These are phyloP conservation scores for Phytophthora ohioensis DNA, from an alignment of 352 stramenopile genomes.

Conservation along the genomic window DNA sequence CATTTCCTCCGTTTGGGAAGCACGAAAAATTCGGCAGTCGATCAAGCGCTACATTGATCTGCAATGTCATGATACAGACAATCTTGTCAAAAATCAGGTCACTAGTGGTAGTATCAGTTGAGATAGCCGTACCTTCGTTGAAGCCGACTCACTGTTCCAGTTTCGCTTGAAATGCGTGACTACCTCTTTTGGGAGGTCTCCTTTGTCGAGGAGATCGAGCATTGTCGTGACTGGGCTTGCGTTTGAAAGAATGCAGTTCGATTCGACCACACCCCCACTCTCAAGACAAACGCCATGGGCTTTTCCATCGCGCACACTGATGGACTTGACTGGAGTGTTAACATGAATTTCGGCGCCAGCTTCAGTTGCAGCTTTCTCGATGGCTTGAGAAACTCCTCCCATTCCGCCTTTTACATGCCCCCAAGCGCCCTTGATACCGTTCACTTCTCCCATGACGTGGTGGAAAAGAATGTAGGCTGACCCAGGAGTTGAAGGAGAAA, in stretches of 20 bases:
- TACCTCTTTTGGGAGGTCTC: slow-evolving; percentile 60
- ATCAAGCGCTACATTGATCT: slow-evolving; percentile 93
- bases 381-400: slow-evolving; percentile 78
- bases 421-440: slow-evolving; percentile 89
- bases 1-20: slow-evolving; percentile 69
- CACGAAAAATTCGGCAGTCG: slow-evolving; percentile 87
- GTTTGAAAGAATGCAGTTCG: slow-evolving; percentile 81
- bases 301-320: slow-evolving; percentile 56
- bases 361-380: slow-evolving; percentile 66
- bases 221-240: slow-evolving; percentile 85
- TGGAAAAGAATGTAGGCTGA: slow-evolving; percentile 93
- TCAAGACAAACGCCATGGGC: slow-evolving; percentile 73
- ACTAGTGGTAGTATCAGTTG: not conserved
- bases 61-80: slow-evolving; percentile 2
- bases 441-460: slow-evolving; percentile 93
- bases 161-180: slow-evolving; percentile 80
- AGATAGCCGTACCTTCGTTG: slow-evolving; percentile 65
- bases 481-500: slow-evolving; percentile 84
- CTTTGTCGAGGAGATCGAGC: slow-evolving; percentile 76
- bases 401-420: slow-evolving; percentile 92
- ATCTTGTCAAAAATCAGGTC: not conserved
- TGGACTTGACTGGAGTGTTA: slow-evolving; percentile 67
- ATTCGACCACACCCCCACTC: slow-evolving; percentile 60
- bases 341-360: slow-evolving; percentile 82
- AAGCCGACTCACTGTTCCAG: slow-evolving; percentile 84